These are phyloP conservation scores for Globisporangium recalcitrans DNA, from an alignment of 352 stramenopile genomes.

Conservation along the genomic window DNA sequence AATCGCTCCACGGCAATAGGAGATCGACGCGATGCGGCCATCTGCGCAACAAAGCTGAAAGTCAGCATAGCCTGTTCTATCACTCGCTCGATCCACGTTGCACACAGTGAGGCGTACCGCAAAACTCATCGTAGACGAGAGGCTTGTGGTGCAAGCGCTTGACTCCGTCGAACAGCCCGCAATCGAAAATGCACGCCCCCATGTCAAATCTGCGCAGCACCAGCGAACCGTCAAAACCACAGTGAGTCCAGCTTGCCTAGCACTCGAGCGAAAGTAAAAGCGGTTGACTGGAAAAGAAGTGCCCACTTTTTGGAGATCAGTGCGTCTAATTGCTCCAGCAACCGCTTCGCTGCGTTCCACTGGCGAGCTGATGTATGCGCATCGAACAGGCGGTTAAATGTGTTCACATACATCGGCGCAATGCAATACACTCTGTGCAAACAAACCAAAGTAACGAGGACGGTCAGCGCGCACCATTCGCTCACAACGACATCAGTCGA, in stretches of 20 bases:
- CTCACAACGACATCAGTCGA: not conserved
- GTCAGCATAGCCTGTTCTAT: not conserved
- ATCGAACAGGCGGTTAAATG: conserved; percentile 67
- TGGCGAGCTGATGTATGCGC: conserved; percentile 49
- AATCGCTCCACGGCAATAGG: conserved; percentile 59
- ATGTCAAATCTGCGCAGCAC: conserved; percentile 52
- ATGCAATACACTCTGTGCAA: conserved; percentile 68
- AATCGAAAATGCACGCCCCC: conserved; percentile 83
- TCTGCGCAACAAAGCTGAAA: conserved; percentile 29
- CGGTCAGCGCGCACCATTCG: not conserved
- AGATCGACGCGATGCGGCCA: conserved; percentile 75
- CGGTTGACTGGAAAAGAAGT: not conserved
- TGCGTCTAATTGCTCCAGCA: conserved; percentile 61
- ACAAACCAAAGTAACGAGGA: conserved; percentile 10
- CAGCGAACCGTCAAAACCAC: not conserved
- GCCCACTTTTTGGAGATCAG: conserved; percentile 59
- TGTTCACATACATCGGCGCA: conserved; percentile 72
- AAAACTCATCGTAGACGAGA: conserved; percentile 83
- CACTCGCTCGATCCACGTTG: not conserved
- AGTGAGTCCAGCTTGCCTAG: conserved; percentile 1
- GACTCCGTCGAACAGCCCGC: conserved; percentile 78
- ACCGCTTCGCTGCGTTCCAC: conserved; percentile 69
- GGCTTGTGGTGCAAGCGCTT: conserved; percentile 79
- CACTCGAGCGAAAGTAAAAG: not conserved
- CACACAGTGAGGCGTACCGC: conserved; percentile 36